Base-by-base conservation (phyloP, 805 yeast genomes). In the Pichia sporocuriosa region DNA sequence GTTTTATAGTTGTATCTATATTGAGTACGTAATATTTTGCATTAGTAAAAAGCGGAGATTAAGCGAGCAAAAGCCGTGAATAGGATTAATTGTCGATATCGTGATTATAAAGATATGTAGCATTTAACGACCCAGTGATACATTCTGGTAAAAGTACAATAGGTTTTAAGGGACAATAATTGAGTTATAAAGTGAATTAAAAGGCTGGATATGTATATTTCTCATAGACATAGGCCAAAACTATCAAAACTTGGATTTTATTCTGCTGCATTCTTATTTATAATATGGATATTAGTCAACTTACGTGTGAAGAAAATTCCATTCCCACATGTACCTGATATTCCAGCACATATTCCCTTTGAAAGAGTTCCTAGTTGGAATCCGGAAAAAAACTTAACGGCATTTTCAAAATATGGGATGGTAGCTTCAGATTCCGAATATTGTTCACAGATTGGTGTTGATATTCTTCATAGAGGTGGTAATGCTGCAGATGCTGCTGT, bases 401-500 rank as follows among this genome's bases (percentile, higher is more conserved):
- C 65, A 10, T 40, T 45, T 1, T 80, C 77, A 0, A 21, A 39
- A 7, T 50, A 68, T 15, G 87, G 80, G 7, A 84, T 84, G 56
- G 86, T 83, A 9, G 75, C 85, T 2, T 69, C 78, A 30, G 93
- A 84, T 55, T 73, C 76, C 2, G 77, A 75, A 9, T 44, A 62
- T 13, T 83, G 93, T 56, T 81, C 89, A 1, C 53, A 66, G 15
- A 57, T 82, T 69, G 93, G 87, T 7, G 69, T 68, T 5, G 62
- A 69, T 6, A 75, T 84, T 15, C 59, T 83, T 24, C 53, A 61
- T 39, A 49, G 53, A 19, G 78, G 77, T 6, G 94, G 96, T 0
- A 81, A 77, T 53, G 96, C 97, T 2, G 96, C 95, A 0, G 98
- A 90, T 58, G 95, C 96, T 0, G 85, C 95, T 0, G 81, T 90